Percentiles rank a stretch among this genome's conserved stretches.
phyloP scores from a whole-genome alignment of 2,329 filamentous ascomycete genomes.

The Fusarium penzigii region DNA sequence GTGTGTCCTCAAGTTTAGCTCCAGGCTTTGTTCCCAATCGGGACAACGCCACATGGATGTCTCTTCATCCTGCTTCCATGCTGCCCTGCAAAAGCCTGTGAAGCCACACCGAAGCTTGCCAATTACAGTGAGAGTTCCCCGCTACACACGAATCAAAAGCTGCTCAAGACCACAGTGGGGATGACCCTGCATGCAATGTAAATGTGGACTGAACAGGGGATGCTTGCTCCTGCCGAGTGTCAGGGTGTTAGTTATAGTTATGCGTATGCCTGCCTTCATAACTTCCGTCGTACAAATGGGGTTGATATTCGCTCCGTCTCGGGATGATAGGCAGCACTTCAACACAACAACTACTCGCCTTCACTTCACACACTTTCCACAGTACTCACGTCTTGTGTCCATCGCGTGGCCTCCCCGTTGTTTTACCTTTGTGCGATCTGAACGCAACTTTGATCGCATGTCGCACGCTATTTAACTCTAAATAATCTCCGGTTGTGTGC shows the following conservation, averaged over 20 bases:
- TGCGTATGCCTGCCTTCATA: background rate
- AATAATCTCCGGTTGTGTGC: background rate
- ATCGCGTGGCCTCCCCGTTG: too few species aligned
- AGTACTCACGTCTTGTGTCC: too few species aligned
- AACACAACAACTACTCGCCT: too few species aligned
- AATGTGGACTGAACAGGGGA: background rate
- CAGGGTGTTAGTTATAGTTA: background rate
- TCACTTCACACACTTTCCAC: too few species aligned
- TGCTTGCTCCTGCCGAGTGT: background rate
- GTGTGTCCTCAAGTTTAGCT: conserved; percentile 9
- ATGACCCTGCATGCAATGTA: background rate
- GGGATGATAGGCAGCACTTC: too few species aligned
- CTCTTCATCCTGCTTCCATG: background rate
- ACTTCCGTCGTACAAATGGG: too few species aligned
- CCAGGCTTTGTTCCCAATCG: conserved; percentile 23
- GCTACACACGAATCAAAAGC: background rate
- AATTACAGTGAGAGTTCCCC: background rate
- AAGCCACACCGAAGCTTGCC: background rate
- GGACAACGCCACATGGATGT: conserved; percentile 12
- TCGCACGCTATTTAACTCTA: background rate
- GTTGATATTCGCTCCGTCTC: too few species aligned
- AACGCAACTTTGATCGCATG: background rate
- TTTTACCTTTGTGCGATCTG: too few species aligned
- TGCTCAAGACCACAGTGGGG: background rate
- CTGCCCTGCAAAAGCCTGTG: background rate